These are phyloP conservation scores for Echium plantagineum DNA, from an alignment of 257 asterid genomes.

Conservation along the genomic window DNA sequence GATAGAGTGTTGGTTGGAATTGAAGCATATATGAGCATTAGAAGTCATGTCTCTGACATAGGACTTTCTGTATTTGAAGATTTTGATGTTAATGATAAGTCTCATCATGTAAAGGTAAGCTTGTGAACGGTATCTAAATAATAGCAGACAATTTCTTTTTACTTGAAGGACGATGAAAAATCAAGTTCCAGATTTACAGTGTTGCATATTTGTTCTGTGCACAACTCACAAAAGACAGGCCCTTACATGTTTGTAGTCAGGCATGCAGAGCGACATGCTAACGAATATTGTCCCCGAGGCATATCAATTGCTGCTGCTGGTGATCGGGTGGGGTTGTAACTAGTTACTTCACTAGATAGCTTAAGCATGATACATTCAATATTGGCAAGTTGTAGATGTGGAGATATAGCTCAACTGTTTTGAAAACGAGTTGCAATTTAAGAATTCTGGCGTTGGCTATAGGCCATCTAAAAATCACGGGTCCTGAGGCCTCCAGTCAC, in stretches of 20 bases:
- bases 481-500: too few species aligned
- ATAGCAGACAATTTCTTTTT: neutral
- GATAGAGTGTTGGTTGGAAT: slow-evolving; percentile 90
- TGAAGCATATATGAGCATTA: slow-evolving; percentile 89
- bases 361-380: neutral
- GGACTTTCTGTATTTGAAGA: slow-evolving; percentile 64
- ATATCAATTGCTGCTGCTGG: too few species aligned
- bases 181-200: neutral
- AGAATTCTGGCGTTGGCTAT: too few species aligned
- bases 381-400: neutral
- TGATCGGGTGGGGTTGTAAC: neutral
- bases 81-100: slow-evolving; percentile 40
- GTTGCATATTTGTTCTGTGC: neutral
- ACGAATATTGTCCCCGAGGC: neutral
- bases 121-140: neutral
- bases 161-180: neutral
- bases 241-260: neutral
- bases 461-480: too few species aligned
- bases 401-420: neutral
- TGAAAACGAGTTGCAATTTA: neutral
- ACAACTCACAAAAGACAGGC: neutral
- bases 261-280: neutral
- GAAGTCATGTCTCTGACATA: slow-evolving; percentile 67
- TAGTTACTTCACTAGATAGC: neutral
- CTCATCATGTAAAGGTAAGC: slow-evolving; percentile 53